phyloP scores from a whole-genome alignment of 2,329 filamentous ascomycete species.

The Eutypella sp. region DNA sequence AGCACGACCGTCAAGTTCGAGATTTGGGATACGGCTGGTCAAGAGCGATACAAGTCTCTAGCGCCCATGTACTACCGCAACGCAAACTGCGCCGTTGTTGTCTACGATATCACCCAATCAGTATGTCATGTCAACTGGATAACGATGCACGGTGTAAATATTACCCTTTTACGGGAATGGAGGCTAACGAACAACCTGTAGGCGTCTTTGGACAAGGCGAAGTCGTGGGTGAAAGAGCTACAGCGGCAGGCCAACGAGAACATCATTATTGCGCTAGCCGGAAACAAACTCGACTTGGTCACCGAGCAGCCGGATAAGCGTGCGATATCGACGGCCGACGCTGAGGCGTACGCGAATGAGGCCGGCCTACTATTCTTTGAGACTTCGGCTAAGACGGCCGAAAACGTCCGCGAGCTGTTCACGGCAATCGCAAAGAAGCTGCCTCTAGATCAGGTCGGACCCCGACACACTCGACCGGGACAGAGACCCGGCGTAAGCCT shows the following conservation, averaged over 20 bases:
- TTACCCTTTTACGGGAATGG: background rate
- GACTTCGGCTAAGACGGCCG: constrained; percentile 94
- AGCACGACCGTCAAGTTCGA: constrained; percentile 99
- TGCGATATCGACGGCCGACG: constrained; percentile 81
- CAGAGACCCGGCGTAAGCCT: constrained; percentile 56
- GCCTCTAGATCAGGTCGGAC: constrained; percentile 92
- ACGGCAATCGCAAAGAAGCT: constrained; percentile 97
- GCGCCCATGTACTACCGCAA: constrained; percentile 99
- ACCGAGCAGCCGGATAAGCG: constrained; percentile 94
- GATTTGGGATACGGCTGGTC: constrained; percentile 98
- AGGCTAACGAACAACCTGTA: constrained; percentile 35
- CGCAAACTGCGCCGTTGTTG: constrained; percentile 97
- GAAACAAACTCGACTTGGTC: constrained; percentile 96
- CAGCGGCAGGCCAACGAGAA: constrained; percentile 99
- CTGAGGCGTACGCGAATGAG: constrained; percentile 91
- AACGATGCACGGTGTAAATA: background rate
- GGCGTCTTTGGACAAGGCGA: constrained; percentile 97
- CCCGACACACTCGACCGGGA: constrained; percentile 70
- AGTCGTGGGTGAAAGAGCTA: constrained; percentile 98
- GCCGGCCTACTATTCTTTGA: constrained; percentile 96
- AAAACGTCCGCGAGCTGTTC: constrained; percentile 94
- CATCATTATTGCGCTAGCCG: constrained; percentile 96
- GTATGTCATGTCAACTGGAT: constrained; percentile 53
- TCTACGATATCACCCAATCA: constrained; percentile 99
- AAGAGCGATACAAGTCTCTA: constrained; percentile 98